phyloP scores from a whole-genome alignment of 148 eudicot genomes.

The Nepenthes gracilis region DNA sequence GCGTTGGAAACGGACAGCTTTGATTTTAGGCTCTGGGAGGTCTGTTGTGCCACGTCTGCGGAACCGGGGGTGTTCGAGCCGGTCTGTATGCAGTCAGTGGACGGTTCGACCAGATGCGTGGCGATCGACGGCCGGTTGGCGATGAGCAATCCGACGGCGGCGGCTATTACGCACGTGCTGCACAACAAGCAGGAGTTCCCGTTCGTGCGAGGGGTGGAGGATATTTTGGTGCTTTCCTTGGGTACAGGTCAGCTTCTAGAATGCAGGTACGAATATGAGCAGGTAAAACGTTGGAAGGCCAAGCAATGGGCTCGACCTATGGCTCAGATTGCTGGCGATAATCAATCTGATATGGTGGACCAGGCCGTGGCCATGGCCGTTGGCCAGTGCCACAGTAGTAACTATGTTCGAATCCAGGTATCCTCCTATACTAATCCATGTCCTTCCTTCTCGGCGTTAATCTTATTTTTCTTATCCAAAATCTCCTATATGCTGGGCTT shows the following conservation, averaged over 20 bases:
- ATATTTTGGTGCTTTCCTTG: slow-evolving; percentile 69
- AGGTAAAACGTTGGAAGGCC: slow-evolving; percentile 61
- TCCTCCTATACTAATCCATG: background rate
- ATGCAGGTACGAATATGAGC: slow-evolving; percentile 45
- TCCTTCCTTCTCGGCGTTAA: too few species aligned
- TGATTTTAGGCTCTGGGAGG: slow-evolving; percentile 71
- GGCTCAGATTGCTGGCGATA: slow-evolving; percentile 66
- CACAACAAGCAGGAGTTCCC: slow-evolving; percentile 95
- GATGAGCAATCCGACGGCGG: slow-evolving; percentile 79
- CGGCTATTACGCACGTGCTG: slow-evolving; percentile 89
- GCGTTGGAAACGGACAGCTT: slow-evolving; percentile 70
- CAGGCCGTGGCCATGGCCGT: slow-evolving; percentile 88
- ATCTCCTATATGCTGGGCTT: background rate
- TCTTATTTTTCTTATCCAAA: background rate
- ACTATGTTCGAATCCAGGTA: slow-evolving; percentile 89
- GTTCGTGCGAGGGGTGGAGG: slow-evolving; percentile 87
- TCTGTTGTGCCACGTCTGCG: slow-evolving; percentile 76
- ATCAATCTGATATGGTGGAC: slow-evolving; percentile 74
- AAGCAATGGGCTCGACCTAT: slow-evolving; percentile 78
- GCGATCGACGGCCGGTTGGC: slow-evolving; percentile 74
- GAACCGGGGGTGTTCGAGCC: slow-evolving; percentile 62
- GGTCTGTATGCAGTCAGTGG: slow-evolving; percentile 45
- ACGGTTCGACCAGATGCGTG: slow-evolving; percentile 54
- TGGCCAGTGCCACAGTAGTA: slow-evolving; percentile 49
- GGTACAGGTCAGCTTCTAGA: slow-evolving; percentile 78